A percentile compares a stretch with the other conserved stretches of the same genome.
These are phyloP conservation scores for Chlorella sp. DNA, from an alignment of 139 green algal species.

Conservation along the genomic window DNA sequence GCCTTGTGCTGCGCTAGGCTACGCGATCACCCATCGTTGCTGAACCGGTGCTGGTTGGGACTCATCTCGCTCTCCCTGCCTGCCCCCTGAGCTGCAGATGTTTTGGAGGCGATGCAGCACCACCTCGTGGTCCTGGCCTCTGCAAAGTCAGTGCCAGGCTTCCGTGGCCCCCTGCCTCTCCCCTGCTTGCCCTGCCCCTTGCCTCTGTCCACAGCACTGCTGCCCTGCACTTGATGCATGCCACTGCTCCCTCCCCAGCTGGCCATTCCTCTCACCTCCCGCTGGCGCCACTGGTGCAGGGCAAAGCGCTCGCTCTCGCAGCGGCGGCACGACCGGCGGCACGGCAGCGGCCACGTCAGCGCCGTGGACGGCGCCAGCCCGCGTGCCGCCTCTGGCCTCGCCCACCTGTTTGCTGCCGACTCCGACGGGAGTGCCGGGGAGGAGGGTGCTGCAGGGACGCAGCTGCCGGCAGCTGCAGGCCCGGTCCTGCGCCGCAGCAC, in stretches of 20 bases:
- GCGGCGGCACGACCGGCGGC: background rate
- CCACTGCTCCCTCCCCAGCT: too few relatives aligned
- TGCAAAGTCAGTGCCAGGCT: background rate
- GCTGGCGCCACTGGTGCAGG: background rate
- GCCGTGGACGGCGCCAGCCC: background rate
- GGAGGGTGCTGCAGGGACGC: background rate
- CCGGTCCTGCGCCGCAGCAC: background rate
- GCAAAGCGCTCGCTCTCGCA: background rate
- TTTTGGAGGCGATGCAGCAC: slow-evolving; percentile 32
- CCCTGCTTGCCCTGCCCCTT: background rate
- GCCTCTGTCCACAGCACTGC: background rate
- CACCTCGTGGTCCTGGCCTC: slow-evolving; percentile 43
- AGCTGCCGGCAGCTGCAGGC: background rate
- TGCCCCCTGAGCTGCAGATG: slow-evolving; percentile 4
- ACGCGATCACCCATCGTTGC: too few relatives aligned
- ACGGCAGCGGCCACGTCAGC: background rate
- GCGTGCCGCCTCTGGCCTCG: background rate
- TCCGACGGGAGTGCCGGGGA: background rate
- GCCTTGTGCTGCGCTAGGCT: too few relatives aligned
- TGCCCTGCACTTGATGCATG: background rate
- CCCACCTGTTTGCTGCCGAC: background rate
- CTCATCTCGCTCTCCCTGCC: background rate
- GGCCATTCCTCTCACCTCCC: background rate
- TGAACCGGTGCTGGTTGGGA: too few relatives aligned
- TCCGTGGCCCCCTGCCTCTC: background rate